phyloP scores from a whole-genome alignment of 75 land plant genomes.

The Gnetum montanum region DNA sequence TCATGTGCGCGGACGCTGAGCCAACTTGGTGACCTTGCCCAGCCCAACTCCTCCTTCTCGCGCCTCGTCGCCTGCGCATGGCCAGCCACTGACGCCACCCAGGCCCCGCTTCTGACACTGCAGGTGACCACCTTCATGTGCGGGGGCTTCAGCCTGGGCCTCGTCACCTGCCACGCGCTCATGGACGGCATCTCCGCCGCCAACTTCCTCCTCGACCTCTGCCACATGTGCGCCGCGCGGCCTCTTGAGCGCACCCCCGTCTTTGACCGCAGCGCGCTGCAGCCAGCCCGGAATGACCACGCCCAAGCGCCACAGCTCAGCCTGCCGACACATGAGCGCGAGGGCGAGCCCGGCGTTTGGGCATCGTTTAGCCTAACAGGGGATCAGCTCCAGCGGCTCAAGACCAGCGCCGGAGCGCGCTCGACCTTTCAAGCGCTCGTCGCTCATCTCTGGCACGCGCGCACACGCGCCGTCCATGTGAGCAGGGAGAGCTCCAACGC shows the following conservation, averaged over 20 bases:
- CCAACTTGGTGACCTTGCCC: constrained; percentile 26
- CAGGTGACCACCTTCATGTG: constrained; percentile 47
- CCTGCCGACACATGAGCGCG: constrained; percentile 28
- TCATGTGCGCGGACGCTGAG: constrained; percentile 13
- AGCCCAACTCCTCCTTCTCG: constrained; percentile 21
- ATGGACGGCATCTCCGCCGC: constrained; percentile 38
- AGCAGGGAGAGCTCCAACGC: constrained; percentile 14
- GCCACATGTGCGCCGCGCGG: constrained; percentile 21
- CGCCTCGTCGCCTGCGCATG: constrained; percentile 5
- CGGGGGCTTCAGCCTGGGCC: constrained; percentile 42
- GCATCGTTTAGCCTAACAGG: constrained; percentile 1
- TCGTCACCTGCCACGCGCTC: constrained; percentile 31
- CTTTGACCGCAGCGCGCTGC: constrained; percentile 26
- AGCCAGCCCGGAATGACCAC: constrained; percentile 15
- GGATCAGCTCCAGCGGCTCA: constrained; percentile 15
- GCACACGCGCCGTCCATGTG: constrained; percentile 32
- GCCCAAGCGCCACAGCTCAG: constrained; percentile 39
- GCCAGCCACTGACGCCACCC: constrained; percentile 1
- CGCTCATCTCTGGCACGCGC: constrained; percentile 42
- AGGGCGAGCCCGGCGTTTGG: not conserved
- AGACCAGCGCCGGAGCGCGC: constrained; percentile 16
- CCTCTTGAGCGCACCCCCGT: constrained; percentile 10
- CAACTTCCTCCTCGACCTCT: constrained; percentile 24
- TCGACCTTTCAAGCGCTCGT: constrained; percentile 47
- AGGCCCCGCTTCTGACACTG: constrained; percentile 21